Base-by-base conservation (phyloP, 1,284 basidiomycete genomes). In the Boletus smithii region DNA sequence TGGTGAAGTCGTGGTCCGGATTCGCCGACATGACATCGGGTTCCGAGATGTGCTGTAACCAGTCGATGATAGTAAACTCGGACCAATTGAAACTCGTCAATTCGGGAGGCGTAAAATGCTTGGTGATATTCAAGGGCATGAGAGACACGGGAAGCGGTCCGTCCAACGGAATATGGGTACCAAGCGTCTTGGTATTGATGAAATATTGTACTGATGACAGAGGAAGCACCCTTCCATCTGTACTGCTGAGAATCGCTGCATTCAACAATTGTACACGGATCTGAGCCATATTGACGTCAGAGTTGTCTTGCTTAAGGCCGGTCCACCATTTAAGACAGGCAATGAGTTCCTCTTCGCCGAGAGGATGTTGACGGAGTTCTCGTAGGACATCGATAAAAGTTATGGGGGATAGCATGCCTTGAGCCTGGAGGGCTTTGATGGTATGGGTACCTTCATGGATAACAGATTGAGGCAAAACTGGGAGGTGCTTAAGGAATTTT, bases 291-390 rank as follows among this genome's bases (percentile, higher is more conserved):
- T 73, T 59, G 16, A 64, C 35, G 10, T 53, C 51, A 3, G 53
- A n/a, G 43, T n/a, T 65, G 9, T 78, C 74, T 39, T 78, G 75
- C 33, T 81, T 80, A 13, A 91, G 67, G 20, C 69, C 67, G 44
- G 87, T 80, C 89, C 94, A 97, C 95, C 95, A 99, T 49, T 82
- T 80, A 54, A 98, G 73, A 65, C 91, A 95, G 4, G 83, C 83
- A 17, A 85, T 66, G 71, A 91, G 86, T 67, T 98, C 93, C 11
- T 74, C 69, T 55, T 91, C 80, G 0, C 68, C 68, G 16, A 99
- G 74, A 1, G 95, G 86, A 11, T 90, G 75, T 3, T 75, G 68
- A 13, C 80, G 77, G 6, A 99, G 75, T 64, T 97, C 92, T 42
- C 75, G 70, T 42, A 98, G 73, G 16, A 98, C 90, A 62, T 99